Evolutionary conservation across 225 moss, liverwort and hornwort genomes (phyloP), one percentile per base, ranked within the genome.

Genomic region (Ulota crispa): DNA sequence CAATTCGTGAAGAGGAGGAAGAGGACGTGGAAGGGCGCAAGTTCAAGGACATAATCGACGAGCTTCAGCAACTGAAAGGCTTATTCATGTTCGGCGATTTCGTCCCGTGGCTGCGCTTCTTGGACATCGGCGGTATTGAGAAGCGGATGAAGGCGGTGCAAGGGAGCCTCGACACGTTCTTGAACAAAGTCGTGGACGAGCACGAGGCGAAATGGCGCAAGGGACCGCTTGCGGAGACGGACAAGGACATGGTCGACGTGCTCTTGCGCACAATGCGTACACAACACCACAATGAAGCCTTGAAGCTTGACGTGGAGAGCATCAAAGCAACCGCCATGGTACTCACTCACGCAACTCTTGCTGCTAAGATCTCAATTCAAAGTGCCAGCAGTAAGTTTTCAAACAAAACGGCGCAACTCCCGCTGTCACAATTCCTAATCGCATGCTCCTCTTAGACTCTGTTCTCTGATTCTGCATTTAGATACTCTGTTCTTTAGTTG

Each of bases 201-300:
- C 87, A 84, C 47, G 83, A 87, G 80, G 80, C 11, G 31, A 83
- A 87, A 21, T 21, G 72, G 61, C 42, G n/a, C 59, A 77, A 61
- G 5, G 83, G 86, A 2, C 67, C 72, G 37, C 77, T 87, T 4
- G 73, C 81, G 41, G 87, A 87, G 39, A 45, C 24, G 8, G 81
- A 84, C 9, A 81, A 73, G 45, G 84, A 87, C 84, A 84, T 87
- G 87, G 81, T 84, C 23, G 87, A 87, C 41, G 84, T 87, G 68
- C 81, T 87, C 63, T 11, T 84, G 84, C 77, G 68, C 15, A 56
- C 32, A 13, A 80, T 83, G 76, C 66, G 77, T 3, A 52, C 67
- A 2, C 83, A 87, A 73, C 72, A 70, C 45, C 63, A 68, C 18
- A 57, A 61, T 0, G 52, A 56, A 0, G 23, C 65, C 2, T 7